Evolutionary conservation across 495 filamentous ascomycete species (phyloP), one percentile per base, ranked within the genome.

Genomic region (Aspergillus heteromorphus): DNA sequence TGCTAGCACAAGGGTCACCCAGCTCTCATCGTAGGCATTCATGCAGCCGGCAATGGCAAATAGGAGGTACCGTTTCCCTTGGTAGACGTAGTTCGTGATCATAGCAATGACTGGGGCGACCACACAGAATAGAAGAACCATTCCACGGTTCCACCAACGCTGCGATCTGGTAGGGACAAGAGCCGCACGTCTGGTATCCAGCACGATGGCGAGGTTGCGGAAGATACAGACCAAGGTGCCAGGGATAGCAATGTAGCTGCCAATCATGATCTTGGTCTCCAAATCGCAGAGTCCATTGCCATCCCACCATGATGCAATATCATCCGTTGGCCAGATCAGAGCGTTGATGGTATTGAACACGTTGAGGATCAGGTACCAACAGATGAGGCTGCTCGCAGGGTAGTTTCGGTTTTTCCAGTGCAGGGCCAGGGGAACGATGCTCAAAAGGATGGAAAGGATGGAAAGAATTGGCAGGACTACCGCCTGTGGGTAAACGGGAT

Each of bases 221-320:
- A 95, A 86, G 57, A 96, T 87, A 53, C 83, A 81, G 4, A 77
- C 76, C 58, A 82, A 71, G 59, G 74, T 64, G 23, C 79, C 81
- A n/a, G 89, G 76, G 16, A 83, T 73, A 20, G 79, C 87, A n/a
- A 88, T 76, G 50, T 80, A 81, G 40, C 77, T 69, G 6, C 82
- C 85, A 47, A 85, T 77, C 53, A 85, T 70, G 34, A 91, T 45
- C 62, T 91, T 90, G 48, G 82, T 77, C 65, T 95, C 80, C 21
- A 97, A 65, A 68, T 98, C 93, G 64, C 93, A 98, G 55, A 91
- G 82, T 1, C 83, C 86, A 4, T 72, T 62, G 18, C 93, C 93
- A 51, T 79, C 73, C 78, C 80, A 97, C 85, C 87, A 92, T 5
- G 60, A 66, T 0, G 64, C 60, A 36, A 84, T 72, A 58, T 92